These are phyloP conservation scores for Cutaneotrichosporon cavernicola DNA, from an alignment of 1,284 basidiomycete species.

Conservation along the genomic window DNA sequence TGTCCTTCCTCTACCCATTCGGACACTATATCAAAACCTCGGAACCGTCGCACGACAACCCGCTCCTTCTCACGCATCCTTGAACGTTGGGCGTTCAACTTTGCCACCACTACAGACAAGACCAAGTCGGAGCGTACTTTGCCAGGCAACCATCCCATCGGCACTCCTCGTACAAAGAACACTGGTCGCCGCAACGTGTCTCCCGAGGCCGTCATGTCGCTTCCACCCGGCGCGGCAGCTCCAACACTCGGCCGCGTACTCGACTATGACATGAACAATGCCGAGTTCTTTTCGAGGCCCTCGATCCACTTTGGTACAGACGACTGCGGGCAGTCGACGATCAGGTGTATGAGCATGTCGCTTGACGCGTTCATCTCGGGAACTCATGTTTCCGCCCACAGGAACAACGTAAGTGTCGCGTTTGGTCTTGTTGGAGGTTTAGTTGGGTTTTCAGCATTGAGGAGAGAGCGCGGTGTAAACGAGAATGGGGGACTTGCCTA, in stretches of 20 bases:
- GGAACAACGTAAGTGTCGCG: constrained; percentile 5
- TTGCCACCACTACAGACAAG: neutral
- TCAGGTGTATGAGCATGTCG: constrained; percentile 6
- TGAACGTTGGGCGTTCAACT: neutral
- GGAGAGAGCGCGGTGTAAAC: neutral
- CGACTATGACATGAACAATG: constrained; percentile 7
- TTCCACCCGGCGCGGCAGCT: constrained; percentile 22
- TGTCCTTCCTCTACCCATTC: neutral
- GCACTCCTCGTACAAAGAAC: constrained; percentile 6
- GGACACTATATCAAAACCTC: neutral
- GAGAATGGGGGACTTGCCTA: neutral
- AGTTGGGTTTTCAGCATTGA: neutral
- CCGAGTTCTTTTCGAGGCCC: constrained; percentile 1
- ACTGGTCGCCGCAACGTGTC: constrained; percentile 4
- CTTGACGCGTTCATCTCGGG: constrained; percentile 4
- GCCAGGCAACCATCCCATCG: constrained; percentile 2
- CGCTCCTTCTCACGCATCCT: constrained; percentile 1
- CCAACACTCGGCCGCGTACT: constrained; percentile 13
- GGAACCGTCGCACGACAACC: neutral
- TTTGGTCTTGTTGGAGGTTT: neutral
- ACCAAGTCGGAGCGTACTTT: neutral
- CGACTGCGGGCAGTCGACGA: neutral
- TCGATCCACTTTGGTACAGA: constrained; percentile 5
- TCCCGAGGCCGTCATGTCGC: neutral
- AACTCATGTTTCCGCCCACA: neutral